Conservation (phyloP, 2,329 filamentous ascomycete species). For the Colletotrichum caudatum region DNA sequence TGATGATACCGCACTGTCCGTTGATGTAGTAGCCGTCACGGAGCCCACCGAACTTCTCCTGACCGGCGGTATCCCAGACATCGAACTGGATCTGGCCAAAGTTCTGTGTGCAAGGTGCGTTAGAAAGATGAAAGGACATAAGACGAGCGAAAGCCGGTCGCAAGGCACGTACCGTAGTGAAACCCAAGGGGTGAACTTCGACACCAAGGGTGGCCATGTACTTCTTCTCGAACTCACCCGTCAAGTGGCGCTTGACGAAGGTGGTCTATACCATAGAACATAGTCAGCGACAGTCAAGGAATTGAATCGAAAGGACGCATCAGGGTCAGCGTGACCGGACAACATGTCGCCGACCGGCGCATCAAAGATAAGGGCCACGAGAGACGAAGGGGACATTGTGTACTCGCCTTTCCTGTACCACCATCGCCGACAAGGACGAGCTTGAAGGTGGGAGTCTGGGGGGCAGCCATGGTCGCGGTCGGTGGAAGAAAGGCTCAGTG, state of each 20-base stretch:
- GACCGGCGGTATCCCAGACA: slow-evolving; percentile 98
- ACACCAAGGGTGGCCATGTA: slow-evolving; percentile 99
- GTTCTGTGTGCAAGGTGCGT: slow-evolving; percentile 78
- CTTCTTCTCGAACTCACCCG: slow-evolving; percentile 99
- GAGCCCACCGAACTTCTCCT: slow-evolving; percentile 99
- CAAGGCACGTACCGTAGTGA: slow-evolving; percentile 86
- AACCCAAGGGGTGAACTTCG: slow-evolving; percentile 97
- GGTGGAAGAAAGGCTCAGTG: slow-evolving; percentile 43
- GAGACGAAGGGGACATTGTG: neutral
- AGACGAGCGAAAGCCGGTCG: slow-evolving; percentile 27
- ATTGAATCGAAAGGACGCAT: neutral
- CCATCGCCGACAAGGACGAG: slow-evolving; percentile 99
- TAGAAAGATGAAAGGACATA: neutral
- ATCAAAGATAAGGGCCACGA: slow-evolving; percentile 1
- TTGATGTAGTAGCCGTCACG: slow-evolving; percentile 99
- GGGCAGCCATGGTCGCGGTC: slow-evolving; percentile 74
- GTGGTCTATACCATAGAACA: slow-evolving; percentile 76
- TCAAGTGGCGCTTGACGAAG: slow-evolving; percentile 99
- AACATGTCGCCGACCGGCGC: neutral
- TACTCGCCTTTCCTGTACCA: slow-evolving; percentile 93
- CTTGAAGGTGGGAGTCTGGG: slow-evolving; percentile 88
- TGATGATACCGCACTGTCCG: slow-evolving; percentile 99
- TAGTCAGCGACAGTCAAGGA: slow-evolving; percentile 43
- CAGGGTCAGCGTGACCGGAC: neutral
- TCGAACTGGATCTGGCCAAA: slow-evolving; percentile 97